Evolutionary conservation across 2,329 filamentous ascomycete species (phyloP), one percentile per base, ranked within the genome.

Genomic region (Fusarium camptoceras): DNA sequence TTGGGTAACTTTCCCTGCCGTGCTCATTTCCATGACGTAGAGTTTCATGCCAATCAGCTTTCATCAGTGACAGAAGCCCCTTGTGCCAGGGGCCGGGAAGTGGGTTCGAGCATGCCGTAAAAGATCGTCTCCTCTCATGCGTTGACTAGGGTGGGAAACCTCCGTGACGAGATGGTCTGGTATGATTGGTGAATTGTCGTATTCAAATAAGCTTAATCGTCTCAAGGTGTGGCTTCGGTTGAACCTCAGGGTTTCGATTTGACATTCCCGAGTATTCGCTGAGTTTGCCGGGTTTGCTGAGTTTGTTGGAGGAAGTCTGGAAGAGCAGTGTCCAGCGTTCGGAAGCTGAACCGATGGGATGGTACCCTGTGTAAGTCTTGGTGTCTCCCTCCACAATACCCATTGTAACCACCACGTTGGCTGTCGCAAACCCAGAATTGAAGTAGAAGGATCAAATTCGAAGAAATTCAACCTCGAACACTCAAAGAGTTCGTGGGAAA

Each of bases 181-280:
- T 20, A 20, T 62, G 47, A 62, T 70, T 70, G 67, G 63, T 46
- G 30, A 37, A 15, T 6, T 15, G 16, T 46, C 18, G n/a, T 31
- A 18, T 41, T 44, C 43, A 67, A 64, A 55, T 66, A 66, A 66
- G 63, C 63, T 66, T 66, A 66, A 66, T 49, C 24, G 48, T 61
- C 43, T 48, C 48, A 55, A 62, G 59, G 59, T 63, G 62, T 65
- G 62, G 62, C 62, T 65, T 60, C 34, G 60, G 54, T 46, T 48
- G 22, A 15, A n/a, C 20, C 16, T 48, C 47, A 55, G 46, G 62
- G 41, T 59, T 30, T n/a, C 25, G 24, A 39, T n/a, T 10, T 25
- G 22, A 39, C 16, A 46, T 41, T 14, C 8, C 31, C 41, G n/a
- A 24, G 30, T 25, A 37, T 39, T 25, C 9, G 47, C 47, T n/a